Conservation (phyloP, 768 basidiomycete genomes). For the Cystobasidium onofrii region DNA sequence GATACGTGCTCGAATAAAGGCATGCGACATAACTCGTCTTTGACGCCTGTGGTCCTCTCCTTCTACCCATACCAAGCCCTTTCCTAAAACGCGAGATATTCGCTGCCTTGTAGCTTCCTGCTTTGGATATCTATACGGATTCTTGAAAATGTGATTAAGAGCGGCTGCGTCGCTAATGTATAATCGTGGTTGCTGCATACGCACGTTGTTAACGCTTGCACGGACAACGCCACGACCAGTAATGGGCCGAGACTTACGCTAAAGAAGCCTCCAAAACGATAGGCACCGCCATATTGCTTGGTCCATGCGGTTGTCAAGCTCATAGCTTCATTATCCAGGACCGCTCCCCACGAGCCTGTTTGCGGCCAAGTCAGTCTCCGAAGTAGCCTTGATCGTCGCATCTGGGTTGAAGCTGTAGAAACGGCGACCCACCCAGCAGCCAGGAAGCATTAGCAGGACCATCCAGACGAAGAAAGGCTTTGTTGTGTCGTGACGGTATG, state of each 20-base stretch:
- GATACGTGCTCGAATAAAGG: slow-evolving; percentile 33
- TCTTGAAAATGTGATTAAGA: slow-evolving; percentile 2
- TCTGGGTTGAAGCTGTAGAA: no score
- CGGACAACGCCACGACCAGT: no score
- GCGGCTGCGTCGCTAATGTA: slow-evolving; percentile 1
- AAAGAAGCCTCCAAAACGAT: slow-evolving; percentile 6
- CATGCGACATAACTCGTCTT: slow-evolving; percentile 35
- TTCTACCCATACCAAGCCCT: slow-evolving; percentile 39
- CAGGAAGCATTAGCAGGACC: slow-evolving; percentile 7
- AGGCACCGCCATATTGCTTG: background rate
- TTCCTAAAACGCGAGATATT: slow-evolving; percentile 23
- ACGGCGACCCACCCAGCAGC: background rate
- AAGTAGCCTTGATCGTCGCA: no score
- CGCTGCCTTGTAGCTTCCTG: background rate
- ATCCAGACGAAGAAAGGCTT: background rate
- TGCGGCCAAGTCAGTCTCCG: background rate
- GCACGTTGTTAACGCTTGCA: no score
- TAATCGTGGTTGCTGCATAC: slow-evolving; percentile 2
- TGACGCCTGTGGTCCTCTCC: slow-evolving; percentile 37
- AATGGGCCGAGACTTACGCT: background rate
- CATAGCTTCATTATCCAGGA: slow-evolving; percentile 10
- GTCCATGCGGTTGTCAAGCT: background rate
- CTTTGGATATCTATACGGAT: background rate
- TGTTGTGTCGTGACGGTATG: background rate
- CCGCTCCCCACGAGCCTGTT: background rate